Percentiles rank a stretch among this genome's conserved stretches.
phyloP scores from a whole-genome alignment of 768 basidiomycete genomes.

The Macrolepiota fuliginosa region DNA sequence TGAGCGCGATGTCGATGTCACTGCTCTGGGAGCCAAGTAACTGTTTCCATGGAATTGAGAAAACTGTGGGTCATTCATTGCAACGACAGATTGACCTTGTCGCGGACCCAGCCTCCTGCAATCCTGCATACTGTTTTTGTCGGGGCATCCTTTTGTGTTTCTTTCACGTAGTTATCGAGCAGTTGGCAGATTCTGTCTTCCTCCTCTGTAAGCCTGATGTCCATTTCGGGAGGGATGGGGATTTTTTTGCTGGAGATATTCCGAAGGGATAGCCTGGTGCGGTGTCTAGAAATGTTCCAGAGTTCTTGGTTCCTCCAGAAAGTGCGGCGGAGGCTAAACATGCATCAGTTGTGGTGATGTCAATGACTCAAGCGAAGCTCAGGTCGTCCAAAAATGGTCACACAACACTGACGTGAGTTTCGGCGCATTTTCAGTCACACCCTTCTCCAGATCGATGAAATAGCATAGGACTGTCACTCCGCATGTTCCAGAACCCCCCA shows the following conservation, averaged over 20 bases:
- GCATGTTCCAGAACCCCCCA: too few species aligned
- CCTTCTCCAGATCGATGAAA: too few species aligned
- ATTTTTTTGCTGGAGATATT: conserved; percentile 16
- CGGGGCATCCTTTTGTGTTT: conserved; percentile 49
- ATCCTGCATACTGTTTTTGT: conserved; percentile 76
- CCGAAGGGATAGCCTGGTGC: conserved; percentile 18
- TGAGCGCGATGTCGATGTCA: conserved; percentile 92
- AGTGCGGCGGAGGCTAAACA: conserved; percentile 5
- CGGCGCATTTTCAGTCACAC: too few species aligned
- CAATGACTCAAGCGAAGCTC: neutral
- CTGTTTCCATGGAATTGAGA: conserved; percentile 35
- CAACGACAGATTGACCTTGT: conserved; percentile 63
- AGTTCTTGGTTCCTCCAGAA: conserved; percentile 5
- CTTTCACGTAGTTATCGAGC: conserved; percentile 74
- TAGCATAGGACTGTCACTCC: too few species aligned
- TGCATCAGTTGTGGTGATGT: conserved; percentile 1
- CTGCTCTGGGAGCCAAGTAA: conserved; percentile 78
- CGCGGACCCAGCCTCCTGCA: conserved; percentile 98
- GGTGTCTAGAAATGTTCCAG: neutral
- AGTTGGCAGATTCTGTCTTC: conserved; percentile 73
- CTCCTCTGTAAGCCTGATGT: conserved; percentile 58
- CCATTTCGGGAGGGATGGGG: conserved; percentile 22
- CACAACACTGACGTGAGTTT: neutral
- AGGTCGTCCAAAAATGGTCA: neutral
- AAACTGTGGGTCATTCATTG: neutral